Evolutionary conservation across 345 rosid genomes (phyloP).

Genomic region (Melaleuca alternifolia): DNA sequence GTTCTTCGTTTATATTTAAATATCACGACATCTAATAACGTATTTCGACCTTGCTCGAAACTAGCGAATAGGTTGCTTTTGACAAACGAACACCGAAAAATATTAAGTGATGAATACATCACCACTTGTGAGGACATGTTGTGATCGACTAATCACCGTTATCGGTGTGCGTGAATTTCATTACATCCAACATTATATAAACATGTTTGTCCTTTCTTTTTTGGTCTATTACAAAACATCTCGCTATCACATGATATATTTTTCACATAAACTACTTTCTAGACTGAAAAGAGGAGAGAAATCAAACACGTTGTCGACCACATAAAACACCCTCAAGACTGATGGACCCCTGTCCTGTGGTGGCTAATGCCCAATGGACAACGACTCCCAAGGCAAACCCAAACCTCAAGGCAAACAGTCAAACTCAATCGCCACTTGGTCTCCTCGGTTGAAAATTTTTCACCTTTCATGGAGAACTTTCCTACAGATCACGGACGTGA

Average conservation of each 20-base stretch:
- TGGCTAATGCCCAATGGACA: background rate
- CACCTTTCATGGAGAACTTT: background rate
- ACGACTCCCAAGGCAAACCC: background rate
- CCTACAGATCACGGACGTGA: background rate
- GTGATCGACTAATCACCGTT: background rate
- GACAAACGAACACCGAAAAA: too few species aligned
- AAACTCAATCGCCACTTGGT: background rate
- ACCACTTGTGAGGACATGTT: background rate
- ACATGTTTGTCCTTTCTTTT: background rate
- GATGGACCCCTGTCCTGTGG: background rate
- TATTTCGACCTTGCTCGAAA: too few species aligned
- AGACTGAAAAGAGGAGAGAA: background rate
- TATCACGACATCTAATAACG: too few species aligned
- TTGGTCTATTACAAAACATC: background rate
- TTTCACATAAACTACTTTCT: background rate
- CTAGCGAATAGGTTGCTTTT: too few species aligned
- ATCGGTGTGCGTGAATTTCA: background rate
- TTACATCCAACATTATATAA: background rate
- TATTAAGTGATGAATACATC: background rate
- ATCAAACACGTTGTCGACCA: too few species aligned
- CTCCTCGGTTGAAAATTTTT: background rate
- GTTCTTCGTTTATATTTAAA: too few species aligned
- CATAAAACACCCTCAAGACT: too few species aligned
- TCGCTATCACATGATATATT: background rate
- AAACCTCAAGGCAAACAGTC: background rate